A percentile compares a stretch with the other conserved stretches of the same genome.
Evolutionary conservation across 345 rosid species (phyloP).

Genomic region (Odontarrhena argentea): DNA sequence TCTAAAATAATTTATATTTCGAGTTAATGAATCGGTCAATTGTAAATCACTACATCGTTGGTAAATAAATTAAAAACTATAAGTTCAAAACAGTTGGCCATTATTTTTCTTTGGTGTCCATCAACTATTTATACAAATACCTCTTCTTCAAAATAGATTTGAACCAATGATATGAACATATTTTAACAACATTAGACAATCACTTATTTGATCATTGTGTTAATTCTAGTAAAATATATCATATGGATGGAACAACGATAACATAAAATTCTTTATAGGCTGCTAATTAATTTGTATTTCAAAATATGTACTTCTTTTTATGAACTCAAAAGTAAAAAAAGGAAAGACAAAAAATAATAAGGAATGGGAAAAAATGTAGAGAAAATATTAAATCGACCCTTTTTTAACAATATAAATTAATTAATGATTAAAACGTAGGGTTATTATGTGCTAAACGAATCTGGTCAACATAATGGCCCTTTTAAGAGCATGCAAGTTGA

Average conservation of each 20-base stretch:
- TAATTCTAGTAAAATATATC: neutral
- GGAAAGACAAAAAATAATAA: neutral
- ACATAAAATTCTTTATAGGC: neutral
- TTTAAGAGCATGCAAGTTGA: conserved; percentile 37
- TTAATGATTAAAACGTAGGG: conserved; percentile 8
- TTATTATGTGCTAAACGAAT: conserved; percentile 30
- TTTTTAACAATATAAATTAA: neutral
- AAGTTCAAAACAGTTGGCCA: no score
- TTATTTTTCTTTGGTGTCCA: no score
- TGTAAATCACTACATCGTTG: no score
- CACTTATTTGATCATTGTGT: neutral
- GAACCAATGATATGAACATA: no score
- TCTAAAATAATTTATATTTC: no score
- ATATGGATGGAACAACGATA: neutral
- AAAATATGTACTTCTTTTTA: neutral
- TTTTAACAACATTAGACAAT: no score
- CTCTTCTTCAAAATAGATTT: no score
- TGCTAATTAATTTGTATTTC: neutral
- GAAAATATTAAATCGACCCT: conserved; percentile 6
- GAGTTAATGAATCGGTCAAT: no score
- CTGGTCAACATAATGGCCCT: conserved; percentile 32
- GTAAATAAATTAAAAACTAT: no score
- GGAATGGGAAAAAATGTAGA: neutral
- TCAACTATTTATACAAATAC: no score
- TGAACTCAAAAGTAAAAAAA: neutral